Evolutionary conservation across 768 basidiomycete genomes (phyloP).

Genomic region (Inosperma sp.): DNA sequence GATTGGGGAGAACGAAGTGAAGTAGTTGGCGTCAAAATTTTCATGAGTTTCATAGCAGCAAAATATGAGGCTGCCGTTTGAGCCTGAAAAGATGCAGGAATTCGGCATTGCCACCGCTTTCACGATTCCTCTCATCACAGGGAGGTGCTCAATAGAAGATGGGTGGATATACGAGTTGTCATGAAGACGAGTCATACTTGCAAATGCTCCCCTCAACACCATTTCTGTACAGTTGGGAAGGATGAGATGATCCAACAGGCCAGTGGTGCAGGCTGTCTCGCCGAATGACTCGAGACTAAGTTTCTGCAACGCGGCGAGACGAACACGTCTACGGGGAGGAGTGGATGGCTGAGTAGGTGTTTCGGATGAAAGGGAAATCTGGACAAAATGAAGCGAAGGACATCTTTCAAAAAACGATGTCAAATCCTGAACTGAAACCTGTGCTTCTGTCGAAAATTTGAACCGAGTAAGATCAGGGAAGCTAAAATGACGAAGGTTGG

Average conservation of each 20-base stretch:
- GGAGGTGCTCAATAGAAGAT: background rate
- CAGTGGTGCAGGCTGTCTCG: too few species aligned
- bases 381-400: background rate
- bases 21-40: background rate
- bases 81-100: background rate
- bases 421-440: background rate
- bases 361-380: background rate
- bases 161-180: background rate
- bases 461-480: background rate
- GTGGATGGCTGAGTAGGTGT: background rate
- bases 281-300: too few species aligned
- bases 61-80: background rate
- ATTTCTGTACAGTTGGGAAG: background rate
- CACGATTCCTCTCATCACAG: background rate
- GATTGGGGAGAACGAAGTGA: background rate
- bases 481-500: background rate
- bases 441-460: background rate
- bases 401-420: background rate
- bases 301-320: too few species aligned
- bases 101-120: slow-evolving; percentile 1
- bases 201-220: background rate
- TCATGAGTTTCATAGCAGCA: background rate
- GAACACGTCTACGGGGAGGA: background rate
- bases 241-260: background rate
- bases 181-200: background rate